Percentiles rank a stretch among this genome's conserved stretches.
Evolutionary conservation across 345 rosid species (phyloP).

Genomic region (Microthlaspi erraticum): DNA sequence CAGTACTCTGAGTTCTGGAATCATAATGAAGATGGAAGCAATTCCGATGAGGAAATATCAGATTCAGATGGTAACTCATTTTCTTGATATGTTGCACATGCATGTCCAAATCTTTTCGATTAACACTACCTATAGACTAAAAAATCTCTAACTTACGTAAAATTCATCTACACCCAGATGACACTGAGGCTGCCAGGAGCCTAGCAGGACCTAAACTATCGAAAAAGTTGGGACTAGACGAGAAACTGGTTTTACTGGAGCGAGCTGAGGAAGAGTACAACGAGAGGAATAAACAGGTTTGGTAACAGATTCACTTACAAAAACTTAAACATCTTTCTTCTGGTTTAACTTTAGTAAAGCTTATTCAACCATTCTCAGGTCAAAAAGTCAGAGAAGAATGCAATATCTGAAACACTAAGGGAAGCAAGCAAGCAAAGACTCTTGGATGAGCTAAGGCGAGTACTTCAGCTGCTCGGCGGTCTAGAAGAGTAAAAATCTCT

Average conservation of each 20-base stretch:
- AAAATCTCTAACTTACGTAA: background rate
- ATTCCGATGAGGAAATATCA: constrained; percentile 90
- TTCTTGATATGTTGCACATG: background rate
- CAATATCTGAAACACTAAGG: constrained; percentile 64
- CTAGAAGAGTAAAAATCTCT: constrained; percentile 45
- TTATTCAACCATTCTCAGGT: constrained; percentile 48
- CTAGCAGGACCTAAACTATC: constrained; percentile 53
- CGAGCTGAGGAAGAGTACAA: constrained; percentile 74
- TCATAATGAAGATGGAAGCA: constrained; percentile 72
- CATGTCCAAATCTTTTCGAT: constrained; percentile 6
- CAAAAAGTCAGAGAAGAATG: constrained; percentile 66
- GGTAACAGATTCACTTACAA: constrained; percentile 12
- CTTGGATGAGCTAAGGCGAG: constrained; percentile 56
- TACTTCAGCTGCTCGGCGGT: constrained; percentile 58
- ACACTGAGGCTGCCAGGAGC: constrained; percentile 49
- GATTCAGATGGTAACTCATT: constrained; percentile 74
- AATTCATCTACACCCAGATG: constrained; percentile 50
- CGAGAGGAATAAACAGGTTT: constrained; percentile 65
- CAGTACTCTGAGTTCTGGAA: constrained; percentile 91
- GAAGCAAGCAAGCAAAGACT: constrained; percentile 78
- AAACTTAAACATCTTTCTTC: background rate
- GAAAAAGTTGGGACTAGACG: constrained; percentile 58
- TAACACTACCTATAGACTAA: background rate
- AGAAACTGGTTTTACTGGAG: constrained; percentile 70
- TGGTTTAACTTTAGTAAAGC: constrained; percentile 13